phyloP scores from a whole-genome alignment of 176 grass and related monocot genomes.

The Cocos nucifera region DNA sequence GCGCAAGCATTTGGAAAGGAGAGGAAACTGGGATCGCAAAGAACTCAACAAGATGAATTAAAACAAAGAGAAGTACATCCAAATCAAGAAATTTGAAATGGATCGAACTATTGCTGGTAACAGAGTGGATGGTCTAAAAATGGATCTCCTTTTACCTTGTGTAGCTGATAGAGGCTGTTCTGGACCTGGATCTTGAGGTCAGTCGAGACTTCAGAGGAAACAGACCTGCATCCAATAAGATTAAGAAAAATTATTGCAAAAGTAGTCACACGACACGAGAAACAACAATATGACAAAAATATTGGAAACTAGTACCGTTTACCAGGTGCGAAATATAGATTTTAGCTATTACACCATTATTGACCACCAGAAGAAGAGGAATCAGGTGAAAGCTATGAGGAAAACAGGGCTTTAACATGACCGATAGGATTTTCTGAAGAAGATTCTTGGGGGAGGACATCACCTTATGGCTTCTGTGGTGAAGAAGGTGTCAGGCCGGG shows the following conservation, averaged over 20 bases:
- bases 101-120: no score
- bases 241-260: no score
- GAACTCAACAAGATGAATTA: neutral
- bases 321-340: no score
- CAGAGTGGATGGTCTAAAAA: no score
- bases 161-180: slow-evolving; percentile 54
- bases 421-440: no score
- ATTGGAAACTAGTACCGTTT: no score
- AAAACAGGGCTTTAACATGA: no score
- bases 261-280: no score
- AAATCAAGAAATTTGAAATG: neutral
- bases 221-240: slow-evolving; percentile 39
- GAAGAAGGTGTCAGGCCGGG: slow-evolving; percentile 72
- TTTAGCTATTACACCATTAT: no score
- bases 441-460: neutral
- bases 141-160: slow-evolving; percentile 49
- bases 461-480: slow-evolving; percentile 61
- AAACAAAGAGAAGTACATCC: neutral
- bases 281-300: no score
- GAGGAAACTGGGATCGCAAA: slow-evolving; percentile 53
- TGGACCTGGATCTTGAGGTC: slow-evolving; percentile 81
- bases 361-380: no score
- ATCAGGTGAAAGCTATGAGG: no score
- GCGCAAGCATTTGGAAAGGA: slow-evolving; percentile 77
- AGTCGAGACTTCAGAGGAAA: slow-evolving; percentile 76